Evolutionary conservation across 179 eudicot genomes (phyloP).

Genomic region (Silene coronaria): DNA sequence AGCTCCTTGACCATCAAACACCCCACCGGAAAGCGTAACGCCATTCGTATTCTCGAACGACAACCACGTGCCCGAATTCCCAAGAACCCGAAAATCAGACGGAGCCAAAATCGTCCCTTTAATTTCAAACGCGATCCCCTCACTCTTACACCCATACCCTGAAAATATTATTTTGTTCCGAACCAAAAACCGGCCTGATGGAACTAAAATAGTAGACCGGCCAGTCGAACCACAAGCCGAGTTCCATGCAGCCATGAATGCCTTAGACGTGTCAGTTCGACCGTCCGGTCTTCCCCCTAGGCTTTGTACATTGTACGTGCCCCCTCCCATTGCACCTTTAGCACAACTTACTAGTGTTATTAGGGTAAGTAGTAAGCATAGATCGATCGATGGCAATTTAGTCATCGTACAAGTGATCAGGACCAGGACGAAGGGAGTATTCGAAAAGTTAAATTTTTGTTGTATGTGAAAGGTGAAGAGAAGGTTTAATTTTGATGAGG

Average conservation of each 20-base stretch:
- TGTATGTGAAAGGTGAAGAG: neutral
- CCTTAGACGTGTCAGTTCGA: conserved; percentile 26
- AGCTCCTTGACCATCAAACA: conserved; percentile 46
- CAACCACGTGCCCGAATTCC: conserved; percentile 38
- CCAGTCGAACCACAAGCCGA: conserved; percentile 31
- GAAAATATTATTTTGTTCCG: conserved; percentile 16
- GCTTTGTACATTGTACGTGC: conserved; percentile 15
- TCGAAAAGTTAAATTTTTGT: neutral
- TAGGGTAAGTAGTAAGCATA: neutral
- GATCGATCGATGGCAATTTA: neutral
- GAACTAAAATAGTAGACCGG: conserved; percentile 30
- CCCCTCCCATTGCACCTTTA: neutral
- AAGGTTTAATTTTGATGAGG: neutral
- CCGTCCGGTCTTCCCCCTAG: conserved; percentile 34
- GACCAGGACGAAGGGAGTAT: too few relatives aligned
- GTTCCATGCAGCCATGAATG: conserved; percentile 34
- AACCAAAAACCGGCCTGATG: conserved; percentile 32
- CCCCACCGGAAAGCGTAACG: conserved; percentile 49
- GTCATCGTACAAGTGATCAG: neutral
- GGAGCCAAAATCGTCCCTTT: conserved; percentile 38
- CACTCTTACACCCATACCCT: conserved; percentile 27
- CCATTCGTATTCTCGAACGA: conserved; percentile 38
- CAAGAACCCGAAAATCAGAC: conserved; percentile 33
- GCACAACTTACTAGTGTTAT: neutral
- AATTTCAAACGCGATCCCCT: conserved; percentile 18